Base-by-base conservation (phyloP, 306 rosid genomes). In the Vachellia pachyceras region DNA sequence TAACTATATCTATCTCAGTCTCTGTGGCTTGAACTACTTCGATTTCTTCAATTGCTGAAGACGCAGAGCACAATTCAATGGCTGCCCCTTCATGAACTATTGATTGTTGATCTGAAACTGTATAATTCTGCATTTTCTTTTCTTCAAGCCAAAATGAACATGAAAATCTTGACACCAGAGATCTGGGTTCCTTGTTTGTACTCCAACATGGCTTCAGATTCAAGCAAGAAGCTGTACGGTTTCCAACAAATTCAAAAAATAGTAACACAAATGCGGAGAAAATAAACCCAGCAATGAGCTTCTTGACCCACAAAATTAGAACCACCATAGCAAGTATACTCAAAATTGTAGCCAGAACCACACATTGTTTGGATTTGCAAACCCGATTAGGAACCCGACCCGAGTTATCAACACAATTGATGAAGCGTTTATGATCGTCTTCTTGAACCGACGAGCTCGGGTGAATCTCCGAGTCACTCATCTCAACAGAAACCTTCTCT, bases 201-300 rank as follows among this genome's bases (percentile, higher is more conserved):
- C 55, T 13, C 23, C 85, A 78, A 37, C 68, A 63, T 15, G 84
- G 88, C 25, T 36, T 75, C 39, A 77, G 13, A 33, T 9, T n/a
- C 72, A 67, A 67, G 44, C 54, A 58, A 10, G 78, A 74, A 80
- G 76, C 83, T 40, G 41, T 69, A 6, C 83, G 82, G 54, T 84
- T 87, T 9, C 87, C 89, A 3, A 81, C 72, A 79, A 39, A 83
- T 44, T 94, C 94, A 12, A 91, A 79, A 69, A 92, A 39, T 72
- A 94, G 14, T 42, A 94, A 88, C 42, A 84, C 64, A 46, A 94
- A 92, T 46, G 95, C 95, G 3, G 90, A 90, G 71, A 90, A 82
- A 13, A 93, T 91, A 82, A 92, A 78, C 81, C 90, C 91, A 36
- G 87, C 84, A 4, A 82, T 90, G 47, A 94, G 72, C 52, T 73